Conservation (phyloP, 2,329 filamentous ascomycete genomes). For the Venturia asperata region DNA sequence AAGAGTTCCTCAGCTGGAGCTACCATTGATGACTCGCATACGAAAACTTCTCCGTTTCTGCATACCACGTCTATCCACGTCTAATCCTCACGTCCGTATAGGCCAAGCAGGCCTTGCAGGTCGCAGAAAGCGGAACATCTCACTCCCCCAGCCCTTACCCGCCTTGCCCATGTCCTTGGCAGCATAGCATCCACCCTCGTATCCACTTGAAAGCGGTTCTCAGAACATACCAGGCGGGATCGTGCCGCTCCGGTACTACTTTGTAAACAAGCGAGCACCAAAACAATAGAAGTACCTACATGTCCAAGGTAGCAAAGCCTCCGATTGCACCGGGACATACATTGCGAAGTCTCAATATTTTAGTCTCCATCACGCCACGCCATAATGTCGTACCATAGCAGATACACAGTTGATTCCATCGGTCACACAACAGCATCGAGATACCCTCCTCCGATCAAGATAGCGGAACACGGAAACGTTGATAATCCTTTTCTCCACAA, state of each 20-base stretch:
- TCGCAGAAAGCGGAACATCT: not conserved
- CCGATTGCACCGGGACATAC: not conserved
- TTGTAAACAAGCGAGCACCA: not conserved
- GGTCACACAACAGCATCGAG: not conserved
- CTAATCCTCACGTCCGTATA: conserved; percentile 8
- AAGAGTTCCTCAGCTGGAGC: not conserved
- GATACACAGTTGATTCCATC: not conserved
- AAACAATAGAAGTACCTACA: not conserved
- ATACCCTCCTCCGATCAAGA: not conserved
- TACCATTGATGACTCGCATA: conserved; percentile 3
- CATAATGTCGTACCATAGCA: not conserved
- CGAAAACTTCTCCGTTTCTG: not conserved
- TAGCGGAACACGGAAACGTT: not conserved
- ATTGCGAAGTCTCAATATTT: not conserved
- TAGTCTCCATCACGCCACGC: not conserved
- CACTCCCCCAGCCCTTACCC: not conserved
- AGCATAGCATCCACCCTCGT: not conserved
- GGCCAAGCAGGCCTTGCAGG: not conserved
- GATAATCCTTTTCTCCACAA: not conserved
- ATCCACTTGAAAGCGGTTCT: conserved; percentile 3
- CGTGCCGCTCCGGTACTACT: not conserved
- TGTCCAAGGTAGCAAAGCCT: not conserved
- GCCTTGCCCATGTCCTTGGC: not conserved
- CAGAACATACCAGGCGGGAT: not conserved
- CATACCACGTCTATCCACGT: not conserved